Percentiles rank a stretch among this genome's conserved stretches.
Conservation (phyloP, 805 yeast species). For the Candida anglica region DNA sequence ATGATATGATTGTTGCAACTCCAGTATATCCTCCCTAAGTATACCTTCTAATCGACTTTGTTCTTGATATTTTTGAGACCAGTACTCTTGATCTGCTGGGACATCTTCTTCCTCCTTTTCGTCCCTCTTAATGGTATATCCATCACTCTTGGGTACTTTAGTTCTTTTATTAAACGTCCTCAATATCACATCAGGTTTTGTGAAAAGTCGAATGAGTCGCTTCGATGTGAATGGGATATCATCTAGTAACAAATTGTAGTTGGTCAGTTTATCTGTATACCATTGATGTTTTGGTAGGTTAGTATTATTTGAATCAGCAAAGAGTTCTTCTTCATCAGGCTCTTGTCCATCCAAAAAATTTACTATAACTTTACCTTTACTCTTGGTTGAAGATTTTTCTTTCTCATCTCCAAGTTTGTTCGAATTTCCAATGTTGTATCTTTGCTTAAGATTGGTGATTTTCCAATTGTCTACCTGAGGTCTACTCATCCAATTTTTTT, state of each 20-base stretch:
- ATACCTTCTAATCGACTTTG: slow-evolving; percentile 5
- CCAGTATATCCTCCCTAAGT: slow-evolving; percentile 11
- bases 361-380: no score
- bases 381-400: slow-evolving; percentile 2
- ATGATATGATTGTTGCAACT: slow-evolving; percentile 16
- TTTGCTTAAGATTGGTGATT: slow-evolving; percentile 24
- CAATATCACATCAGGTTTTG: slow-evolving; percentile 52
- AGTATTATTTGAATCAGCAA: background rate
- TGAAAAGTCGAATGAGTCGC: slow-evolving; percentile 54
- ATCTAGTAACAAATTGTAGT: slow-evolving; percentile 59
- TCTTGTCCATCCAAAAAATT: no score
- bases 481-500: slow-evolving; percentile 67
- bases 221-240: slow-evolving; percentile 64
- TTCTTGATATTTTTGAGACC: slow-evolving; percentile 13
- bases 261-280: background rate
- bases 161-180: slow-evolving; percentile 17
- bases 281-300: slow-evolving; percentile 1
- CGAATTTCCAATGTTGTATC: no score
- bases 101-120: background rate
- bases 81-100: slow-evolving; percentile 10
- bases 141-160: slow-evolving; percentile 3
- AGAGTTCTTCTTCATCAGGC: background rate
- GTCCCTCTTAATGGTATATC: background rate
- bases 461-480: slow-evolving; percentile 70
- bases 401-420: no score